phyloP scores from a whole-genome alignment of 495 filamentous ascomycete genomes.

The Penicillium angulare region DNA sequence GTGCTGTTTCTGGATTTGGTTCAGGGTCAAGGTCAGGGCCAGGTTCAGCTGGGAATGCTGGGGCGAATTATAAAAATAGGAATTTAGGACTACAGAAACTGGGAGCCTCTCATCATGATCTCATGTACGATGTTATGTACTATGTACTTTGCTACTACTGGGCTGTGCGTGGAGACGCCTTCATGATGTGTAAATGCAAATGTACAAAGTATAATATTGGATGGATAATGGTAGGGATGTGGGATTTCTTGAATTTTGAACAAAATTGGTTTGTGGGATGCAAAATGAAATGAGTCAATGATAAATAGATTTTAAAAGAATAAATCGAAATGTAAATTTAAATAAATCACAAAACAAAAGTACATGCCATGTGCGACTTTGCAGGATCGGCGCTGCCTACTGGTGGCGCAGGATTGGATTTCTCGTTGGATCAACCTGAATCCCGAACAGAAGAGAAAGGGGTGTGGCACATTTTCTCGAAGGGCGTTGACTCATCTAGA shows the following conservation, averaged over 20 bases:
- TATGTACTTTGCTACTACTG: too few relatives aligned
- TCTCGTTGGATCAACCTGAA: slow-evolving; percentile 12
- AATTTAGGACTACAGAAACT: background rate
- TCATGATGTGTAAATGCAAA: too few relatives aligned
- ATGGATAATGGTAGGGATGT: too few relatives aligned
- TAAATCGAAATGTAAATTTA: background rate
- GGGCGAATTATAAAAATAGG: background rate
- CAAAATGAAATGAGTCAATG: too few relatives aligned
- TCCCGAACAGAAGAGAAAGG: slow-evolving; percentile 10
- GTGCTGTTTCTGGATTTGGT: background rate
- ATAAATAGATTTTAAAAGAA: too few relatives aligned
- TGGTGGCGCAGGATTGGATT: slow-evolving; percentile 24
- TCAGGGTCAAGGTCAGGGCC: background rate
- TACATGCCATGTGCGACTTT: slow-evolving; percentile 26
- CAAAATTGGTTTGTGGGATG: too few relatives aligned
- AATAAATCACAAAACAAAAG: slow-evolving; percentile 7
- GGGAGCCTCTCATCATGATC: too few relatives aligned
- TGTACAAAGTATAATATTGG: too few relatives aligned
- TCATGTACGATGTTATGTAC: too few relatives aligned
- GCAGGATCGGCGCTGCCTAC: slow-evolving; percentile 25
- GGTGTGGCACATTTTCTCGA: slow-evolving; percentile 16
- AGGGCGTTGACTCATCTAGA: slow-evolving; percentile 23
- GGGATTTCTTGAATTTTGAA: too few relatives aligned
- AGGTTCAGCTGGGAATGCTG: background rate
- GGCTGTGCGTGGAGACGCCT: too few relatives aligned